These are phyloP conservation scores for Phaeosphaeria sp. DNA, from an alignment of 2,329 filamentous ascomycete genomes.

Conservation along the genomic window DNA sequence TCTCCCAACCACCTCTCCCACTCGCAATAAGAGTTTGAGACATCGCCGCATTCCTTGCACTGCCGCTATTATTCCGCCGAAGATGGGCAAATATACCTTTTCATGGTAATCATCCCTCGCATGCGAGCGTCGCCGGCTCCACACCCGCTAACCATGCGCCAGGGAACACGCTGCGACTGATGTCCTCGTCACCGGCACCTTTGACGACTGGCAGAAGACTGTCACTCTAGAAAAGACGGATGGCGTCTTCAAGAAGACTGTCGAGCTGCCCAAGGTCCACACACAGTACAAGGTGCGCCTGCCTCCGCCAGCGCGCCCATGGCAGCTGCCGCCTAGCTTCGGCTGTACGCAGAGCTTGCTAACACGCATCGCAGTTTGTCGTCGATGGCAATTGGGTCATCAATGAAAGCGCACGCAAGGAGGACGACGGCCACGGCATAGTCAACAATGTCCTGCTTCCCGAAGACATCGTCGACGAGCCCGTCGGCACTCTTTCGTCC, in stretches of 20 bases:
- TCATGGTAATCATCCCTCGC: constrained; percentile 64
- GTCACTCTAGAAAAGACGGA: constrained; percentile 80
- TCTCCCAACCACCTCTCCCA: constrained; percentile 22
- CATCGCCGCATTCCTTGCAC: constrained; percentile 17
- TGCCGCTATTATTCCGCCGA: constrained; percentile 28
- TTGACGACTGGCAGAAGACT: constrained; percentile 91
- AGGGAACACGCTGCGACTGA: constrained; percentile 86
- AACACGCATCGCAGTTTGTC: constrained; percentile 72
- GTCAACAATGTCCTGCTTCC: constrained; percentile 90
- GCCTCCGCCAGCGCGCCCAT: neutral
- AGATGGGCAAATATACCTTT: constrained; percentile 73
- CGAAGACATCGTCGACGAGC: constrained; percentile 67
- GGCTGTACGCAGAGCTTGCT: constrained; percentile 21
- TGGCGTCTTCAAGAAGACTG: constrained; percentile 77
- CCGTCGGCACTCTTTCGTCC: constrained; percentile 66
- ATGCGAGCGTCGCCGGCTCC: constrained; percentile 10
- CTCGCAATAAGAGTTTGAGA: constrained; percentile 34
- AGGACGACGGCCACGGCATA: constrained; percentile 83
- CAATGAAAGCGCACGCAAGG: constrained; percentile 80
- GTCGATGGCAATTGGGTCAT: constrained; percentile 91
- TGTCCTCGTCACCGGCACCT: constrained; percentile 94
- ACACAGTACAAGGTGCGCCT: constrained; percentile 89
- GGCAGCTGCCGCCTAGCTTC: constrained; percentile 8
- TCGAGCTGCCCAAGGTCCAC: constrained; percentile 74
- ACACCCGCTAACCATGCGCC: constrained; percentile 24